A percentile compares a stretch with the other conserved stretches of the same genome.
Conservation (phyloP, 306 rosid genomes). For the Vigna trinervia region DNA sequence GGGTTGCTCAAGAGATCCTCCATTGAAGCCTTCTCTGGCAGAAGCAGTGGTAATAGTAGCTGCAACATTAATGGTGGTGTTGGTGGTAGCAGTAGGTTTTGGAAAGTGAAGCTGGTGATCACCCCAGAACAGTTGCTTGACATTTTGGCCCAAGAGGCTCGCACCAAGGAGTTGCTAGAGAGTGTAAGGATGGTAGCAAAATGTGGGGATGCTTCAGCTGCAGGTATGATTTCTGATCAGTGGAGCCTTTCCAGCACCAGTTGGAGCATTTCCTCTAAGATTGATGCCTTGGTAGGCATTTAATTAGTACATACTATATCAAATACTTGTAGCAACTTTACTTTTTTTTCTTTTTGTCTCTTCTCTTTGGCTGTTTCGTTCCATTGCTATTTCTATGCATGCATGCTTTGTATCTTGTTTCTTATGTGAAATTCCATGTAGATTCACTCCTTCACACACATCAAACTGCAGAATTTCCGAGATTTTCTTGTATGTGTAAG, state of each 20-base stretch:
- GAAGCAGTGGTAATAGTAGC: constrained; percentile 23
- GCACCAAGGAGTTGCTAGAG: constrained; percentile 75
- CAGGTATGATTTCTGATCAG: constrained; percentile 60
- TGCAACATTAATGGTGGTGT: not conserved
- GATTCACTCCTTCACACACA: constrained; percentile 27
- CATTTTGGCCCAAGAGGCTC: constrained; percentile 73
- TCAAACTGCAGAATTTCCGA: constrained; percentile 35
- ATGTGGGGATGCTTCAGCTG: constrained; percentile 60
- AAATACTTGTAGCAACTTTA: constrained; percentile 17
- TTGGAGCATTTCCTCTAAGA: constrained; percentile 64
- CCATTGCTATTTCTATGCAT: constrained; percentile 1
- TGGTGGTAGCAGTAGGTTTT: constrained; percentile 51
- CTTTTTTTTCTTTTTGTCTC: not conserved
- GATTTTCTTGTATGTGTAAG: constrained; percentile 18
- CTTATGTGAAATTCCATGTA: constrained; percentile 40
- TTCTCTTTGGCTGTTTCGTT: constrained; percentile 25
- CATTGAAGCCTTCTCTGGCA: constrained; percentile 55
- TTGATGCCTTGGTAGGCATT: constrained; percentile 53
- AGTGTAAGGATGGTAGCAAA: constrained; percentile 82
- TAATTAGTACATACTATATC: constrained; percentile 30
- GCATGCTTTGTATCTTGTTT: constrained; percentile 34
- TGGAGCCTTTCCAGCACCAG: constrained; percentile 75
- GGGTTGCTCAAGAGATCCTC: constrained; percentile 64
- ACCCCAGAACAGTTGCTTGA: constrained; percentile 69
- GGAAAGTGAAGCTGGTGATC: constrained; percentile 90